Conservation (phyloP, 208 protist genomes). For the Wallacemonas sp. region DNA sequence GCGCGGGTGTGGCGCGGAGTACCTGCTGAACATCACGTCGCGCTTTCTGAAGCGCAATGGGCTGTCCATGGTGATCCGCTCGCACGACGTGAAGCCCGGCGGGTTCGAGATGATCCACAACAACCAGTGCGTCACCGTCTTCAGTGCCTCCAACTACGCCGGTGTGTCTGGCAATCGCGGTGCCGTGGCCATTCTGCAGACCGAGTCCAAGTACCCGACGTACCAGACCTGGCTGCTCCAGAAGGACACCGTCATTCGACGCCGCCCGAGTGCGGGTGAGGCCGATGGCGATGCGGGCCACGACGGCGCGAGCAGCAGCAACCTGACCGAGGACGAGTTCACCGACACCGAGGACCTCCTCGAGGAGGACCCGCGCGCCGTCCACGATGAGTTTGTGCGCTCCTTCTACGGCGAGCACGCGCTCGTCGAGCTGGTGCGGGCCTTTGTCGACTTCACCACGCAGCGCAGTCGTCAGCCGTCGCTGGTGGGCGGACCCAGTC, state of each 20-base stretch:
- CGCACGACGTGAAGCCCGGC: slow-evolving; percentile 92
- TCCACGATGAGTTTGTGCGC: slow-evolving; percentile 36
- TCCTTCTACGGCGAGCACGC: slow-evolving; percentile 31
- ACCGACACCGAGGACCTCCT: background rate
- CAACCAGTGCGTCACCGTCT: slow-evolving; percentile 74
- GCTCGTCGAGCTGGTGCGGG: slow-evolving; percentile 4
- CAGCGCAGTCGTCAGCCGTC: background rate
- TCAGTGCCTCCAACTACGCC: slow-evolving; percentile 88
- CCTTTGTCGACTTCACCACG: slow-evolving; percentile 9
- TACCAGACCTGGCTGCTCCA: slow-evolving; percentile 86
- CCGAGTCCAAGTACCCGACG: slow-evolving; percentile 48
- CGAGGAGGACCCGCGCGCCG: slow-evolving; percentile 25
- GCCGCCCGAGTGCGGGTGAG: background rate
- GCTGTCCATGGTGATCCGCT: slow-evolving; percentile 93
- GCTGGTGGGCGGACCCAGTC: no score
- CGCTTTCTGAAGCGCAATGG: slow-evolving; percentile 97
- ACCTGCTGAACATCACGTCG: slow-evolving; percentile 95
- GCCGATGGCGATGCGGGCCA: slow-evolving; percentile 2
- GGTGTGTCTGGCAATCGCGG: slow-evolving; percentile 96
- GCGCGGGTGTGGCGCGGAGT: slow-evolving; percentile 98
- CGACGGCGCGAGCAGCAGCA: background rate
- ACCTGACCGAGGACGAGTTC: background rate
- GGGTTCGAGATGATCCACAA: slow-evolving; percentile 83
- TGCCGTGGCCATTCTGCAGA: slow-evolving; percentile 86
- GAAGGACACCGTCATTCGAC: slow-evolving; percentile 29